Percentiles rank a stretch among this genome's conserved stretches.
Conservation (phyloP, 768 basidiomycete species). For the Boletus coccyginus region DNA sequence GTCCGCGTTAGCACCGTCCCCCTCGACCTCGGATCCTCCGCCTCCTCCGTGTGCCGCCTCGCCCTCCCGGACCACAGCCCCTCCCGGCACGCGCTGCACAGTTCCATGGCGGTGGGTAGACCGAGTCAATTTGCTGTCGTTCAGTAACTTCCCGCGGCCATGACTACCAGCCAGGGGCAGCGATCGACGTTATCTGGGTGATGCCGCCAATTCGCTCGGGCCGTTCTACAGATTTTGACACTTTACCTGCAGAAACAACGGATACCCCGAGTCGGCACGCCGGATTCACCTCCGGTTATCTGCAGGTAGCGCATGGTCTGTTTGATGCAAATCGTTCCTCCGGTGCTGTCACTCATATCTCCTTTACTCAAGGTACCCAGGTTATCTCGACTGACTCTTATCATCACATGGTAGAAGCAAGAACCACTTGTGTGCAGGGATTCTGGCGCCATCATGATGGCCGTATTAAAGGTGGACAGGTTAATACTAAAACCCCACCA, state of each 20-base stretch:
- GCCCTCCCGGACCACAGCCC: too few relatives aligned
- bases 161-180: too few relatives aligned
- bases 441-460: too few relatives aligned
- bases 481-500: neutral
- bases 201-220: neutral
- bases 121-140: too few relatives aligned
- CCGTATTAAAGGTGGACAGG: neutral
- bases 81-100: too few relatives aligned
- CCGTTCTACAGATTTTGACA: neutral
- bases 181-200: too few relatives aligned
- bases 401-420: neutral
- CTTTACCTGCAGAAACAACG: neutral
- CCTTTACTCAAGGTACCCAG: neutral
- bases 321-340: neutral
- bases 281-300: neutral
- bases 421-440: neutral
- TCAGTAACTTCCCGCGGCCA: too few relatives aligned
- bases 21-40: too few relatives aligned
- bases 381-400: neutral
- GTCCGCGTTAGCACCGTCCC: too few relatives aligned
- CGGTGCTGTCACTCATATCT: neutral
- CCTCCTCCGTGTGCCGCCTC: too few relatives aligned
- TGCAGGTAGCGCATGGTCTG: neutral
- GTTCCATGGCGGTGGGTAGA: too few relatives aligned
- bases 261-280: neutral